phyloP scores from a whole-genome alignment of 2,329 filamentous ascomycete genomes.

The Verticillium albo-atrum region DNA sequence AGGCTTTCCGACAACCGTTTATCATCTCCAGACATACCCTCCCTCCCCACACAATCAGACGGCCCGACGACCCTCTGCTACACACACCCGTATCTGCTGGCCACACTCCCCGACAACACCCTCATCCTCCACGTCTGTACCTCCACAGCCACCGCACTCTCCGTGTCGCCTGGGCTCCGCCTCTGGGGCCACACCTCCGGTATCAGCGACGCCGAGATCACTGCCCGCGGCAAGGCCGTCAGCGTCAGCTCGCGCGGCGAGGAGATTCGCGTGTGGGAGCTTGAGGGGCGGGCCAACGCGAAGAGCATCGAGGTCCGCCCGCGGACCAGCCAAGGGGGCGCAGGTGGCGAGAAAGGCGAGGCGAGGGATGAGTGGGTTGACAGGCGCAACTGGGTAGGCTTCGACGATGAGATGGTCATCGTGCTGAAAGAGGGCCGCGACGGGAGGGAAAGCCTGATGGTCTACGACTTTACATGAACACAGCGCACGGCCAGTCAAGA shows the following conservation, averaged over 20 bases:
- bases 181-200: slow-evolving; percentile 92
- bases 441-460: slow-evolving; percentile 68
- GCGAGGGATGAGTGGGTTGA: slow-evolving; percentile 34
- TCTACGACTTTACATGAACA: slow-evolving; percentile 77
- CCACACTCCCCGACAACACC: slow-evolving; percentile 83
- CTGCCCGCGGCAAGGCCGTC: slow-evolving; percentile 78
- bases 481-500: not conserved
- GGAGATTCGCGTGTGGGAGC: slow-evolving; percentile 82
- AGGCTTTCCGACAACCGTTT: slow-evolving; percentile 1
- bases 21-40: not conserved
- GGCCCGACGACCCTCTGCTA: slow-evolving; percentile 65
- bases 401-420: slow-evolving; percentile 90
- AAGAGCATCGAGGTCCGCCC: slow-evolving; percentile 48
- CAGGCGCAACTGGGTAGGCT: slow-evolving; percentile 67
- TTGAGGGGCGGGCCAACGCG: slow-evolving; percentile 63
- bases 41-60: slow-evolving; percentile 11
- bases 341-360: not conserved
- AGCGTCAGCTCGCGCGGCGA: slow-evolving; percentile 80
- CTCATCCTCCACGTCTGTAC: slow-evolving; percentile 77
- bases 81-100: slow-evolving; percentile 78
- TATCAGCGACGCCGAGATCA: slow-evolving; percentile 81
- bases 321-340: slow-evolving; percentile 12
- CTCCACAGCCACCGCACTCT: slow-evolving; percentile 61
- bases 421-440: slow-evolving; percentile 67
- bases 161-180: slow-evolving; percentile 67